phyloP scores from a whole-genome alignment of 768 basidiomycete species.

The Obba rivulosa region DNA sequence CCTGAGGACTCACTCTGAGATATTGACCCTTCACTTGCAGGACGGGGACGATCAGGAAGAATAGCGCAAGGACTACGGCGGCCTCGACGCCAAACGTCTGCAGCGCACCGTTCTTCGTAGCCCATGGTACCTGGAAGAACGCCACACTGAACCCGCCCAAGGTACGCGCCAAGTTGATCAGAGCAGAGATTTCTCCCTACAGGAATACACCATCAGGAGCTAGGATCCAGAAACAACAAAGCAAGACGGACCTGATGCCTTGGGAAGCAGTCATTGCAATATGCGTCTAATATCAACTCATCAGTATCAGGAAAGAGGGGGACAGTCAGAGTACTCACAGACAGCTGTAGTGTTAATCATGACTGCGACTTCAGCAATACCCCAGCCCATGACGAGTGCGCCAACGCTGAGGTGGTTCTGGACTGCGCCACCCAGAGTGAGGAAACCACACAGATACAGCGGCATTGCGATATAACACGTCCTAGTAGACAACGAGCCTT shows the following conservation, averaged over 20 bases:
- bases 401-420: slow-evolving; percentile 48
- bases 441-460: slow-evolving; percentile 58
- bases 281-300: slow-evolving; percentile 32
- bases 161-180: slow-evolving; percentile 51
- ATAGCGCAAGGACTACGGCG: slow-evolving; percentile 49
- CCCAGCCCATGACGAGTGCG: slow-evolving; percentile 64
- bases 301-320: neutral
- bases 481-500: slow-evolving; percentile 30
- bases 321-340: slow-evolving; percentile 33
- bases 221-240: neutral
- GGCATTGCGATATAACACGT: slow-evolving; percentile 55
- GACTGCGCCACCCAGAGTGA: slow-evolving; percentile 49
- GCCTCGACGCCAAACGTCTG: slow-evolving; percentile 61
- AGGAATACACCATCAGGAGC: neutral
- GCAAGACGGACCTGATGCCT: slow-evolving; percentile 29
- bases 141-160: slow-evolving; percentile 62
- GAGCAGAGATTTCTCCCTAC: slow-evolving; percentile 57
- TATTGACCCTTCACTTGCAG: slow-evolving; percentile 43
- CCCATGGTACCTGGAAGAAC: slow-evolving; percentile 66
- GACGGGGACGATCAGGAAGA: slow-evolving; percentile 45
- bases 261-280: slow-evolving; percentile 47
- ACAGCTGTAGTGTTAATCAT: slow-evolving; percentile 62
- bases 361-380: slow-evolving; percentile 48
- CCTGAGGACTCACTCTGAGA: slow-evolving; percentile 36
- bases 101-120: slow-evolving; percentile 50